Conservation (phyloP, 345 rosid species). For the Sonneratia caseolaris region DNA sequence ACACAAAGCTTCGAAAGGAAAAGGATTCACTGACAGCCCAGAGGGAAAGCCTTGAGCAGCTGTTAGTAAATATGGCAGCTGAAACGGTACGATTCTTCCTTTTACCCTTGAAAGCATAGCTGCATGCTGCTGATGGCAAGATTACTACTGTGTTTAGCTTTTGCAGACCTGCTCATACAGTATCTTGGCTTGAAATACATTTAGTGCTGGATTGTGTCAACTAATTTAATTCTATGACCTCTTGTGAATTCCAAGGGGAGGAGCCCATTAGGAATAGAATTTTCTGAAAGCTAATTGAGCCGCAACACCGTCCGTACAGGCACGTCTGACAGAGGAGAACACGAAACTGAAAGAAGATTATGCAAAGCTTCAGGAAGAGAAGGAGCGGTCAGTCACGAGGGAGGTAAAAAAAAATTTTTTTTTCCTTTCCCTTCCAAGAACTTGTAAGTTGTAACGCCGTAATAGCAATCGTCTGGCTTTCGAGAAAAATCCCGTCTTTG, state of each 20-base stretch:
- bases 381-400: slow-evolving; percentile 7
- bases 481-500: neutral
- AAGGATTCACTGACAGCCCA: neutral
- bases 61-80: slow-evolving; percentile 5
- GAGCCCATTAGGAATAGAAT: neutral
- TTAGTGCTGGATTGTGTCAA: neutral
- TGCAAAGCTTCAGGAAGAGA: slow-evolving; percentile 9
- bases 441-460: too few species aligned
- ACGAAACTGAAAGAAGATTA: slow-evolving; percentile 4
- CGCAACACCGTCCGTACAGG: neutral
- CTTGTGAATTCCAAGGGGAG: neutral
- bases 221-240: neutral
- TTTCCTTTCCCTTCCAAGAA: neutral
- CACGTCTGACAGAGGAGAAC: slow-evolving; percentile 5
- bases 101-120: neutral
- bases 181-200: neutral
- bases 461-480: neutral
- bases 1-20: slow-evolving; percentile 10
- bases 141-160: too few species aligned
- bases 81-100: slow-evolving; percentile 7
- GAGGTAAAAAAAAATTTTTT: slow-evolving; percentile 1
- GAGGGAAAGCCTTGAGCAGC: slow-evolving; percentile 7
- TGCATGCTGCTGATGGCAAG: neutral
- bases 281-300: neutral
- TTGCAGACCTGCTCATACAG: neutral